A percentile compares a stretch with the other conserved stretches of the same genome.
Conservation (phyloP, 78 protist genomes). For the Speleostelium caveatum region DNA sequence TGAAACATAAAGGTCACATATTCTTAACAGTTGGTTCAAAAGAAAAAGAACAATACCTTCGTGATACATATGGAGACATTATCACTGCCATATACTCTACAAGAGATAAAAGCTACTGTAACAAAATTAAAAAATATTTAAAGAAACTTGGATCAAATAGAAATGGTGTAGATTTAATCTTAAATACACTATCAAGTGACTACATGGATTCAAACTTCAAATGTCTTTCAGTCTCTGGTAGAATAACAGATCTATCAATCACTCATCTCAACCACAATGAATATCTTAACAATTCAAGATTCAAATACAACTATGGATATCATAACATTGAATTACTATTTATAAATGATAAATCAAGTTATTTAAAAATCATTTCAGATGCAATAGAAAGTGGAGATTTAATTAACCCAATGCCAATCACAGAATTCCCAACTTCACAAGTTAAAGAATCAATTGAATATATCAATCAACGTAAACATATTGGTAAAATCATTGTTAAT, state of each 20-base stretch:
- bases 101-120: not conserved
- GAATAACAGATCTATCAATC: conserved; percentile 1
- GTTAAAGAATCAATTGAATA: conserved; percentile 4
- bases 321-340: not conserved
- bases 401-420: not conserved
- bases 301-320: not conserved
- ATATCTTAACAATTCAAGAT: not conserved
- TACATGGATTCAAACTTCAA: conserved; percentile 12
- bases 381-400: not conserved
- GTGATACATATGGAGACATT: not conserved
- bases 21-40: not conserved
- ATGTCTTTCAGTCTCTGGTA: not conserved
- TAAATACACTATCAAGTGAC: conserved; percentile 7
- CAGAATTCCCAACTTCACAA: not conserved
- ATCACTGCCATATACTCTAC: not conserved
- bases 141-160: not conserved
- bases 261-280: conserved; percentile 1
- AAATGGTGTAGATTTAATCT: conserved; percentile 1
- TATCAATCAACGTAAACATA: conserved; percentile 1
- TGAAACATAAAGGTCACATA: conserved; percentile 32
- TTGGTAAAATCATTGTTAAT: conserved; percentile 1
- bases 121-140: not conserved
- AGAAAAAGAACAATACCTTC: conserved; percentile 3
- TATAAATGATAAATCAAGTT: not conserved
- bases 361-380: not conserved